Base-by-base conservation (phyloP, 805 yeast species). In the Pichia phayaonensis region DNA sequence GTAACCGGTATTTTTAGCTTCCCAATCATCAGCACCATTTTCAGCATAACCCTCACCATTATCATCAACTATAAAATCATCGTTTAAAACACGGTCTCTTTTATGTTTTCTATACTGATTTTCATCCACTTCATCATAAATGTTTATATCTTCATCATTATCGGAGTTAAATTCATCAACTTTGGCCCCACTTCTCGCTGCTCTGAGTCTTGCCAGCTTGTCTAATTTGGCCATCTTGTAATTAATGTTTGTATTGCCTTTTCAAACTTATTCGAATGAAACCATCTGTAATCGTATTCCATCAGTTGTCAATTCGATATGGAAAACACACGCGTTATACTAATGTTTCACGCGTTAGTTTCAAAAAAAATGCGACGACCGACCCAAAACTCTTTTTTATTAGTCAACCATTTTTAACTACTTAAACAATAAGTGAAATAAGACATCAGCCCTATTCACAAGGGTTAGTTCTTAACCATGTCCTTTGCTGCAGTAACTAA, bases 61-160 rank as follows among this genome's bases (percentile, higher is more conserved):
- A 64, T 92, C 98, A 64, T 90, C 97, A 2, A 89, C 95, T 38
- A 92, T 94, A 63, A 92, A 92, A 65, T 92, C 97, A 61, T 92
- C 97, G 54, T 86, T 83, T 66, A 89, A 74, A 45, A 94, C 72
- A 52, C 90, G 87, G 52, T 85, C 80, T 59, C 95, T 79, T 64
- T 86, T 87, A 62, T 81, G 86, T 58, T 77, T 77, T 57, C 92
- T 74, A 67, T 80, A 92, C 38, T 83, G 81, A 29, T 76, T 82
- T 60, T 90, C 96, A 61, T 86, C 95, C 6, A 90, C 84, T 61
- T 88, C 90, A 60, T 92, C 97, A 63, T 90, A 94, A 53, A 92
- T 80, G 44, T 76, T 80, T 26, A 71, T 75, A 18, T 72, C 76
- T 20, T 71, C 75, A 16, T 73, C 77, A n/a, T 72, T 76, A 42